phyloP scores from a whole-genome alignment of 2,329 filamentous ascomycete species.

The Westerdykella sp. region DNA sequence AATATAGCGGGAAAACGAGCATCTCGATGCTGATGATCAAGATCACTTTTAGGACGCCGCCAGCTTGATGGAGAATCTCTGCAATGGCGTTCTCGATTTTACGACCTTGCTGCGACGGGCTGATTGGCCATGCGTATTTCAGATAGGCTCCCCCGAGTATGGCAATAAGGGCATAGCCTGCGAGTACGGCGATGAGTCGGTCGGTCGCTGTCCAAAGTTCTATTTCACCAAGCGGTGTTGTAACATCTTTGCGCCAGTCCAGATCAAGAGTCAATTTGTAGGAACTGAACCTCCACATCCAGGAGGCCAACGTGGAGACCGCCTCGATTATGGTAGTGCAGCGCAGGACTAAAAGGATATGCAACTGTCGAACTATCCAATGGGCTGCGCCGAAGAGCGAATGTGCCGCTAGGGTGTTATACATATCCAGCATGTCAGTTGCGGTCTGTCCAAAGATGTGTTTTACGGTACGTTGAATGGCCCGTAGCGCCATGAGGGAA shows the following conservation, averaged over 20 bases:
- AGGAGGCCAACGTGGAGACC: conserved; percentile 13
- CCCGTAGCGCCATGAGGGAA: conserved; percentile 34
- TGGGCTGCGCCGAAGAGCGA: conserved; percentile 12
- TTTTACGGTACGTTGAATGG: conserved; percentile 33
- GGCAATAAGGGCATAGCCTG: conserved; percentile 75
- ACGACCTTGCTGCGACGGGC: conserved; percentile 49
- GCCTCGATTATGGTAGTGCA: neutral
- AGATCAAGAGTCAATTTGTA: conserved; percentile 35
- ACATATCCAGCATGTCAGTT: conserved; percentile 16
- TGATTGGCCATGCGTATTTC: conserved; percentile 63
- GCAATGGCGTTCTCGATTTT: conserved; percentile 68
- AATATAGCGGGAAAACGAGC: conserved; percentile 94
- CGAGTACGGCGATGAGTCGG: conserved; percentile 64
- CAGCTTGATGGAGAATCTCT: conserved; percentile 83
- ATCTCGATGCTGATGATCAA: conserved; percentile 99
- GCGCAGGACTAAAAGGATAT: conserved; percentile 5
- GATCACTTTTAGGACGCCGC: conserved; percentile 95
- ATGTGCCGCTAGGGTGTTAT: conserved; percentile 21
- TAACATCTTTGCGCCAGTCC: conserved; percentile 18
- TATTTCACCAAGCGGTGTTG: conserved; percentile 18
- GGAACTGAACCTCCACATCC: conserved; percentile 29
- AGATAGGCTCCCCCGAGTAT: conserved; percentile 73
- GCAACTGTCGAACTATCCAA: conserved; percentile 14
- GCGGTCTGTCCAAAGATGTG: conserved; percentile 29
- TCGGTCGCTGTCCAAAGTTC: conserved; percentile 48